Percentiles rank a stretch among this genome's conserved stretches.
phyloP scores from a whole-genome alignment of 2,329 filamentous ascomycete genomes.

The Metarhizium sp. region DNA sequence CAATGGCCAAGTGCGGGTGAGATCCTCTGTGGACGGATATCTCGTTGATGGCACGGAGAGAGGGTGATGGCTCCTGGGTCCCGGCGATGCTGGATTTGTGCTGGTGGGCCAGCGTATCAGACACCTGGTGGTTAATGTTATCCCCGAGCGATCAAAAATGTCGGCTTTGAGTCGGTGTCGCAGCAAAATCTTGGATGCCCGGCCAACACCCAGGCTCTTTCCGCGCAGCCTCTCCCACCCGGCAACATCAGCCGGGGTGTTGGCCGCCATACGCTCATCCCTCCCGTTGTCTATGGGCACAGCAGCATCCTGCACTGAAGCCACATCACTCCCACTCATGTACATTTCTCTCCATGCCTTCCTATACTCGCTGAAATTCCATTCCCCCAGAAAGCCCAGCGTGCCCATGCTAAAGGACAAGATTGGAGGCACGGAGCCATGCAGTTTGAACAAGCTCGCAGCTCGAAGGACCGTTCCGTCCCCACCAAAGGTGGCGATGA shows the following conservation, averaged over 20 bases:
- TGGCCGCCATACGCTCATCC: conserved; percentile 1
- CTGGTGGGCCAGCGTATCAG: conserved; percentile 33
- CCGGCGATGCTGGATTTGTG: conserved; percentile 30
- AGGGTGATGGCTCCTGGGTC: conserved; percentile 27
- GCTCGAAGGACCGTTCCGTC: conserved; percentile 42
- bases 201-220: conserved; percentile 67
- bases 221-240: conserved; percentile 68
- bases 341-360: conserved; percentile 87
- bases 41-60: conserved; percentile 78
- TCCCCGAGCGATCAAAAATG: conserved; percentile 60
- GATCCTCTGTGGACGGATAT: conserved; percentile 86
- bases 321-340: conserved; percentile 57
- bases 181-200: conserved; percentile 73
- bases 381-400: conserved; percentile 88
- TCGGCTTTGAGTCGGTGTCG: conserved; percentile 82
- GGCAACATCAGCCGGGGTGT: conserved; percentile 8
- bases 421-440: conserved; percentile 75
- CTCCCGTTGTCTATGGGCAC: conserved; percentile 20
- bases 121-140: conserved; percentile 45
- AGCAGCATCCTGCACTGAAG: conserved; percentile 31
- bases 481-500: conserved; percentile 83
- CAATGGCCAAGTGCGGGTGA: conserved; percentile 81
- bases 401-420: conserved; percentile 96
- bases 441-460: conserved; percentile 58
- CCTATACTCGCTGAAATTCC: conserved; percentile 92